These are phyloP conservation scores for Globisporangium nodosum DNA, from an alignment of 352 stramenopile species.

Conservation along the genomic window DNA sequence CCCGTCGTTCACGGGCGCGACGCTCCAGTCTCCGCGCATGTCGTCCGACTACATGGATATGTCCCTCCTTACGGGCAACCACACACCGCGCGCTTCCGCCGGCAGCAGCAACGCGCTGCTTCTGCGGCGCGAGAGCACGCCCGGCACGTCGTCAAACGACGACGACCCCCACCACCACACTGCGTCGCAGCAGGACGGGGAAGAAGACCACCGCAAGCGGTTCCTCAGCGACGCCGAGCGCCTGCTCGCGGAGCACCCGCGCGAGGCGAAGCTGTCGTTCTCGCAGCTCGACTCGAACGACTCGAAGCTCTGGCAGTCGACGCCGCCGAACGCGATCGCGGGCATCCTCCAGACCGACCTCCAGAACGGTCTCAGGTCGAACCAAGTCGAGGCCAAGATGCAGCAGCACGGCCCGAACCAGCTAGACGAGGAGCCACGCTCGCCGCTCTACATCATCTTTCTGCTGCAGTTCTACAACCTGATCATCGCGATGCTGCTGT, in stretches of 20 bases:
- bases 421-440: constrained; percentile 57
- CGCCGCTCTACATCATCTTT: constrained; percentile 59
- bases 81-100: constrained; percentile 5
- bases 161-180: not conserved
- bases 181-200: not conserved
- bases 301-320: constrained; percentile 24
- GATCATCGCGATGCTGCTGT: constrained; percentile 62
- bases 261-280: constrained; percentile 43
- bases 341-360: constrained; percentile 52
- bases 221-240: constrained; percentile 64
- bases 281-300: constrained; percentile 46
- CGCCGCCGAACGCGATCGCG: constrained; percentile 32
- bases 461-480: constrained; percentile 80
- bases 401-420: constrained; percentile 44
- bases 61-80: not conserved
- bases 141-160: constrained; percentile 12
- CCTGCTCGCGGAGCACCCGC: constrained; percentile 43
- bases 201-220: constrained; percentile 36
- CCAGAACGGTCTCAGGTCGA: constrained; percentile 33
- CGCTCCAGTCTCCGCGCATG: constrained; percentile 9
- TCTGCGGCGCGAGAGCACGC: constrained; percentile 8
- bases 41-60: constrained; percentile 16
- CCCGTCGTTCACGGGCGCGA: constrained; percentile 2
- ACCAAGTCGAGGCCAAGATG: constrained; percentile 37
- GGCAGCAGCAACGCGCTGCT: constrained; percentile 9